Evolutionary conservation across 768 basidiomycete genomes (phyloP).

Genomic region (Pleurotus sapidus): DNA sequence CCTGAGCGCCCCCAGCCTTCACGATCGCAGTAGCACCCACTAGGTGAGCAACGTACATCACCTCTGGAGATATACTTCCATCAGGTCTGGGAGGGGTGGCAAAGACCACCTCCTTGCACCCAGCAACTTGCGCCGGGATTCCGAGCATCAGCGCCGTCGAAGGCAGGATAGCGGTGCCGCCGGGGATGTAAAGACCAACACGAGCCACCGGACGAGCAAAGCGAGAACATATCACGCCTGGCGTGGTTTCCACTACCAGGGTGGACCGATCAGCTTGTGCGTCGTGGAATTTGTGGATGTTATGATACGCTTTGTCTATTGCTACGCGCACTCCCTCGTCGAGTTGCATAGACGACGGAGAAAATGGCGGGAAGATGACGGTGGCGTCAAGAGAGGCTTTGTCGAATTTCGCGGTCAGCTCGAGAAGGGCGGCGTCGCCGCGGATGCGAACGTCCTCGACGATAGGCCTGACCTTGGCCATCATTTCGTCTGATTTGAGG

Average conservation of each 20-base stretch:
- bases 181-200: constrained; percentile 96
- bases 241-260: constrained; percentile 93
- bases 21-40: constrained; percentile 89
- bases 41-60: constrained; percentile 92
- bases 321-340: constrained; percentile 67
- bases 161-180: constrained; percentile 94
- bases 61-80: constrained; percentile 93
- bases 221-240: constrained; percentile 93
- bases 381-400: constrained; percentile 69
- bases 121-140: constrained; percentile 95
- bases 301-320: constrained; percentile 87
- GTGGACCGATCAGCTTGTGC: constrained; percentile 71
- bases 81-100: constrained; percentile 95
- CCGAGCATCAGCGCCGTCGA: constrained; percentile 98
- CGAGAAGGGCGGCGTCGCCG: constrained; percentile 85
- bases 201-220: constrained; percentile 95
- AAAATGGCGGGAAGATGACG: constrained; percentile 77
- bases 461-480: constrained; percentile 90
- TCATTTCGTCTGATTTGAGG: constrained; percentile 85
- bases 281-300: constrained; percentile 88
- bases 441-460: constrained; percentile 80
- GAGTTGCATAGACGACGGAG: constrained; percentile 59
- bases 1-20: constrained; percentile 96
- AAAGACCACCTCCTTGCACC: constrained; percentile 87
- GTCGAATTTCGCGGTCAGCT: constrained; percentile 93